Conservation (phyloP, 345 rosid species). For the Aquilaria malaccensis region DNA sequence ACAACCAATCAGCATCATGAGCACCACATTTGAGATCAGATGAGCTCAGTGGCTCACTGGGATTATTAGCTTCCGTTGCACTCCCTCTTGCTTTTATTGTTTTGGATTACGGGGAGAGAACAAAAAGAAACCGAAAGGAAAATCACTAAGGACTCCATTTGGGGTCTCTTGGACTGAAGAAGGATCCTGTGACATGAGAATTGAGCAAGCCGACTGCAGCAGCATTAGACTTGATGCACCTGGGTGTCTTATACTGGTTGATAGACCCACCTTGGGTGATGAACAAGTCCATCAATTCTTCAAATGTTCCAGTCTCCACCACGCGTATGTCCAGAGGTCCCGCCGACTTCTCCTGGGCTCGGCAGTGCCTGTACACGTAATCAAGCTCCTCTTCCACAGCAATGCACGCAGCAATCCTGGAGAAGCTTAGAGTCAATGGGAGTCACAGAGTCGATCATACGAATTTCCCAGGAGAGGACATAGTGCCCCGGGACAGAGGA, state of each 20-base stretch:
- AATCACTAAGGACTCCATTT: conserved; percentile 32
- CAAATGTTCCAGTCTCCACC: conserved; percentile 44
- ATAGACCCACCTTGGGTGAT: conserved; percentile 57
- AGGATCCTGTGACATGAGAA: conserved; percentile 42
- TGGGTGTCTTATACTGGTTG: conserved; percentile 61
- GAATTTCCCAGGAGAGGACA: conserved; percentile 53
- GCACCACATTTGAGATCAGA: no score
- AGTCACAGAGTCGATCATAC: conserved; percentile 8
- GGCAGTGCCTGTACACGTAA: conserved; percentile 51
- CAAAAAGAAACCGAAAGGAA: no score
- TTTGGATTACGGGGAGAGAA: no score
- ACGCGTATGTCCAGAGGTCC: conserved; percentile 63
- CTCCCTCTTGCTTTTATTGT: no score
- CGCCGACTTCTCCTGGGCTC: conserved; percentile 36
- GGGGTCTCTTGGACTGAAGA: conserved; percentile 61
- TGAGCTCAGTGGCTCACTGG: no score
- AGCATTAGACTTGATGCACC: conserved; percentile 46
- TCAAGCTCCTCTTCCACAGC: conserved; percentile 51
- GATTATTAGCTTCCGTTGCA: no score
- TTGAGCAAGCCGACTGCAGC: conserved; percentile 43
- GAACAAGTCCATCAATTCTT: conserved; percentile 48
- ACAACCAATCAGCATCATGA: no score
- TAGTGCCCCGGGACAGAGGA: conserved; percentile 58
- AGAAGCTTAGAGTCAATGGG: conserved; percentile 25
- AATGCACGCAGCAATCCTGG: conserved; percentile 41